Evolutionary conservation across 371 early-diverging fungal species (phyloP).

Genomic region (Circinella minor): DNA sequence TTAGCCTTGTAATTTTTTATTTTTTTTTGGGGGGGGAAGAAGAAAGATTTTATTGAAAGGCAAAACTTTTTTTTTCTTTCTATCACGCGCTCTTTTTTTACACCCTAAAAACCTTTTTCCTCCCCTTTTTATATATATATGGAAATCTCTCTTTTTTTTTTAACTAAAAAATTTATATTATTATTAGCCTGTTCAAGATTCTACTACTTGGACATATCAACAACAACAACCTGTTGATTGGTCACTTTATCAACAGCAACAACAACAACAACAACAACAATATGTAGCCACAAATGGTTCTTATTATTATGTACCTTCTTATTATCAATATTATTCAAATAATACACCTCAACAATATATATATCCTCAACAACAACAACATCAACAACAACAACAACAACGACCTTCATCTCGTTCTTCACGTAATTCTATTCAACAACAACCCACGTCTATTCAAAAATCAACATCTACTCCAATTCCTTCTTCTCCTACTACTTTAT

Average conservation of each 20-base stretch:
- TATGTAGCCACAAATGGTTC: background rate
- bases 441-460: background rate
- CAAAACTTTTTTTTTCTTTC: too few relatives aligned
- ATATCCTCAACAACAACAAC: background rate
- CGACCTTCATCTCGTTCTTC: slow-evolving; percentile 1
- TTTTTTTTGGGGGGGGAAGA: background rate
- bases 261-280: slow-evolving; percentile 2
- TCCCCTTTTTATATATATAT: background rate
- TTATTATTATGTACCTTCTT: slow-evolving; percentile 4
- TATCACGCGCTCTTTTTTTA: slow-evolving; percentile 1
- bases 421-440: too few relatives aligned
- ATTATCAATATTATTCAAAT: slow-evolving; percentile 3
- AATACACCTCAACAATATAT: background rate
- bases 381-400: background rate
- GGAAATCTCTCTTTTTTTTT: too few relatives aligned
- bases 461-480: slow-evolving; percentile 1
- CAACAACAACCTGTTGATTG: slow-evolving; percentile 4
- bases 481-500: background rate
- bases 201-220: slow-evolving; percentile 3
- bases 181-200: slow-evolving; percentile 2
- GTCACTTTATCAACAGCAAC: slow-evolving; percentile 4
- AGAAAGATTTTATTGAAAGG: background rate
- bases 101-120: background rate
- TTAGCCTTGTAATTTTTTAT: too few relatives aligned
- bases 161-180: background rate